Evolutionary conservation across 352 stramenopile genomes (phyloP).

Genomic region (Phytopythium ostracodes): DNA sequence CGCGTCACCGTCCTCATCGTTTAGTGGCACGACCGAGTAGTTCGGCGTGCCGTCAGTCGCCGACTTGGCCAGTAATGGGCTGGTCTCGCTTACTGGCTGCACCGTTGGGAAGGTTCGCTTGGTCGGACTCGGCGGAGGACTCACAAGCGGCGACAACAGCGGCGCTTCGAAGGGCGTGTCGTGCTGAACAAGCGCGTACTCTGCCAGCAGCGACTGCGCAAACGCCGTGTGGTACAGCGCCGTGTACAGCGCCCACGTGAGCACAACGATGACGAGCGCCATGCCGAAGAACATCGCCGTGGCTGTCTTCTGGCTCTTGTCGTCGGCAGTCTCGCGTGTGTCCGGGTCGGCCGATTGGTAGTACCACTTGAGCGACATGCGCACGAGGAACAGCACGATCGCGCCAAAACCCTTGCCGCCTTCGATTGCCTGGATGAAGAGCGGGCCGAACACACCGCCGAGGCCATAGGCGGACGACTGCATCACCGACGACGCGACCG

Average conservation of each 20-base stretch:
- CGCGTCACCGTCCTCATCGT: conserved; percentile 15
- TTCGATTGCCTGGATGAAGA: conserved; percentile 78
- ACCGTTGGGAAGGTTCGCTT: conserved; percentile 11
- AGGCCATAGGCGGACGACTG: conserved; percentile 72
- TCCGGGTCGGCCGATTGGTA: conserved; percentile 16
- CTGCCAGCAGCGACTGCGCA: conserved; percentile 53
- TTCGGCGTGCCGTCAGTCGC: neutral
- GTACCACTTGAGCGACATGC: conserved; percentile 55
- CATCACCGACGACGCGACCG: conserved; percentile 61
- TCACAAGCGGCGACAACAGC: conserved; percentile 51
- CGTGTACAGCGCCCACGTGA: conserved; percentile 55
- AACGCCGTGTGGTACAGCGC: conserved; percentile 49
- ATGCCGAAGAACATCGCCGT: conserved; percentile 71
- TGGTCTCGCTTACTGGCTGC: conserved; percentile 31
- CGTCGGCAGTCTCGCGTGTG: conserved; percentile 12
- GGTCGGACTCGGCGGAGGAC: conserved; percentile 21
- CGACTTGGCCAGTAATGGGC: conserved; percentile 27
- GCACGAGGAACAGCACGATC: conserved; percentile 63
- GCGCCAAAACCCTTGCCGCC: conserved; percentile 74
- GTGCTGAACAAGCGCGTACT: conserved; percentile 66
- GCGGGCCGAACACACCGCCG: conserved; percentile 68
- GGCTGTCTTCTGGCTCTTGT: conserved; percentile 29
- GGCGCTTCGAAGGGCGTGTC: conserved; percentile 50
- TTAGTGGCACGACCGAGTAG: conserved; percentile 4
- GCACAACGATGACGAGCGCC: conserved; percentile 42